Evolutionary conservation across 352 stramenopile species (phyloP), one percentile per base, ranked within the genome.

Genomic region (Globisporangium takayamanum): DNA sequence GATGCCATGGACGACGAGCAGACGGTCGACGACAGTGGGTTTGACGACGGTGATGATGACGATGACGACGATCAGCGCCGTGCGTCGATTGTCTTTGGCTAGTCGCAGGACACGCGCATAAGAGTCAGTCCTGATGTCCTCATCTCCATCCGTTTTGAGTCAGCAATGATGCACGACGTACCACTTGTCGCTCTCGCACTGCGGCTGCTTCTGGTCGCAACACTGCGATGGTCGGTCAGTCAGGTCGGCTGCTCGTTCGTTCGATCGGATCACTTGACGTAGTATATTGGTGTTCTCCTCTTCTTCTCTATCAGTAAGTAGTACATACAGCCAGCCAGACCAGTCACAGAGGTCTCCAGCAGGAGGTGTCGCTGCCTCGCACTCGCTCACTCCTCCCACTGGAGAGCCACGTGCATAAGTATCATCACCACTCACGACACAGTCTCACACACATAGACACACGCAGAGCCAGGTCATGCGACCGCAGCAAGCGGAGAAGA

Each of bases 21-120:
- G 28, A 39, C 51, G 20, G 50, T 42, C 20, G 57, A 51, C 16
- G 49, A 42, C 49, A 39, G 15, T 15, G 30, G 8, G 41, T 46
- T 46, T 22, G 55, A 28, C 47, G 45, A 30, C 44, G 25, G 46
- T 28, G 52, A 59, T n/a, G 58, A 54, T 37, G 50, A 49, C 15
- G 53, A 55, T 18, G 46, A 66, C 5, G 53, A 66, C 28, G 53
- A 72, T 37, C 59, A 36, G 15, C 66, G 59, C 37, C 59, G 53
- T 14, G 52, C 50, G 4, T 73, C 69, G 22, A 76, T 79, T 15
- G 63, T 79, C 28, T 81, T 79, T 37, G 73, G 73, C 10, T 80
- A 76, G 55, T 36, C 33, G 33, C 33, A 39, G 1, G 10, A 39
- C 33, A 39, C 16, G 15, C 33, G 11, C 33, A 39, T 16, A 18